phyloP scores from a whole-genome alignment of 1,284 basidiomycete genomes.

The Bjerkandera adusta region DNA sequence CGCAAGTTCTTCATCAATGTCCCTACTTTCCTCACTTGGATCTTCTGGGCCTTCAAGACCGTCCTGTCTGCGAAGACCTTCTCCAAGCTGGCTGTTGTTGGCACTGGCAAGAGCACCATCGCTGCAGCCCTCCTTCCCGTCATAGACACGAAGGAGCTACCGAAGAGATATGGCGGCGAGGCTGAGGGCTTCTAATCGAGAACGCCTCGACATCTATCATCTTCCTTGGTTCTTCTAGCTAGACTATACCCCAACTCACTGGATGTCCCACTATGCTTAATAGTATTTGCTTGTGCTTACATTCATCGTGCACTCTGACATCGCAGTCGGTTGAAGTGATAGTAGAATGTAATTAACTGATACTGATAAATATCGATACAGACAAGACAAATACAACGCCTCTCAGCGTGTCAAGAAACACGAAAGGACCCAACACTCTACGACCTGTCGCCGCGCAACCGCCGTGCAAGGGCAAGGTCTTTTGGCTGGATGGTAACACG shows the following conservation, averaged over 20 bases:
- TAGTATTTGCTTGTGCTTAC: background rate
- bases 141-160: constrained; percentile 56
- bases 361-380: constrained; percentile 12
- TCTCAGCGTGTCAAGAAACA: constrained; percentile 5
- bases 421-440: constrained; percentile 14
- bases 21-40: constrained; percentile 69
- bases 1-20: constrained; percentile 81
- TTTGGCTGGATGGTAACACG: constrained; percentile 81
- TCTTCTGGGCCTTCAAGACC: constrained; percentile 82
- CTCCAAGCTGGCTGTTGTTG: constrained; percentile 78
- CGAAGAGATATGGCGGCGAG: constrained; percentile 66
- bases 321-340: background rate
- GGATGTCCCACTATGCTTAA: background rate
- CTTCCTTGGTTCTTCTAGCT: background rate
- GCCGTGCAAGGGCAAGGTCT: constrained; percentile 79
- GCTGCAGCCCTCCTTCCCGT: constrained; percentile 53
- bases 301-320: background rate
- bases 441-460: constrained; percentile 76
- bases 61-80: constrained; percentile 66
- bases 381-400: constrained; percentile 12
- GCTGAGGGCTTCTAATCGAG: constrained; percentile 23
- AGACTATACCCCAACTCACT: background rate
- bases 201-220: background rate
- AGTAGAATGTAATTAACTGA: background rate
- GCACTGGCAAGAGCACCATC: constrained; percentile 54